phyloP scores from a whole-genome alignment of 2,329 filamentous ascomycete genomes.

The Aspergillus floridensis region DNA sequence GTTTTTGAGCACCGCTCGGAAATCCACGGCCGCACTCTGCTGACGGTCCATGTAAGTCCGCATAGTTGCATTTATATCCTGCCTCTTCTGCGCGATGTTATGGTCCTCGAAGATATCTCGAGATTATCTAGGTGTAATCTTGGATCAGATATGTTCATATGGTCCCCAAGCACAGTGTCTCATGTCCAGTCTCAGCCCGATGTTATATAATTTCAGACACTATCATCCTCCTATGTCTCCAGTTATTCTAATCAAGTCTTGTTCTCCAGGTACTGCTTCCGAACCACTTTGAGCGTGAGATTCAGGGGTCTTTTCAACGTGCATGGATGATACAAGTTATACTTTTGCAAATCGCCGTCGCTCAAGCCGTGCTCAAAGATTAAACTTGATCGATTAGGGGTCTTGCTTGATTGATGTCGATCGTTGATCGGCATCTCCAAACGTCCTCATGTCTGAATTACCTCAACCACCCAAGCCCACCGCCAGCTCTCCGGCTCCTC shows the following conservation, averaged over 20 bases:
- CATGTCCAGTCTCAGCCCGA: not conserved
- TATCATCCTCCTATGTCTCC: not conserved
- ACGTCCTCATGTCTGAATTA: constrained; percentile 53
- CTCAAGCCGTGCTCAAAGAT: not conserved
- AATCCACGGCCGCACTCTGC: not conserved
- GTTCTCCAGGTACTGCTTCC: not conserved
- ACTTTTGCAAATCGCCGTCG: not conserved
- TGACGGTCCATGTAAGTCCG: not conserved
- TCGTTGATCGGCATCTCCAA: not conserved
- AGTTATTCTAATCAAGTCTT: not conserved
- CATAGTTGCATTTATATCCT: not conserved
- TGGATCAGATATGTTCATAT: not conserved
- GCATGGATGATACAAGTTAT: not conserved
- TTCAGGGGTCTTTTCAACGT: not conserved
- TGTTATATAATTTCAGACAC: not conserved
- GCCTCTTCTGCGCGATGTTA: not conserved
- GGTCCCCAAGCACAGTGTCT: not conserved
- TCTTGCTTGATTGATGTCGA: not conserved
- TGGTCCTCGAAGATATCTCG: not conserved
- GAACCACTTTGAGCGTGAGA: not conserved
- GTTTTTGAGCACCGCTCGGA: not conserved
- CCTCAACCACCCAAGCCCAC: constrained; percentile 62
- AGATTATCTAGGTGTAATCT: not conserved
- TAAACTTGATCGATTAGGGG: not conserved
- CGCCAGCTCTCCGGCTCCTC: constrained; percentile 69